These are phyloP conservation scores for Aspergillus spinulosporus DNA, from an alignment of 2,329 filamentous ascomycete species.

Conservation along the genomic window DNA sequence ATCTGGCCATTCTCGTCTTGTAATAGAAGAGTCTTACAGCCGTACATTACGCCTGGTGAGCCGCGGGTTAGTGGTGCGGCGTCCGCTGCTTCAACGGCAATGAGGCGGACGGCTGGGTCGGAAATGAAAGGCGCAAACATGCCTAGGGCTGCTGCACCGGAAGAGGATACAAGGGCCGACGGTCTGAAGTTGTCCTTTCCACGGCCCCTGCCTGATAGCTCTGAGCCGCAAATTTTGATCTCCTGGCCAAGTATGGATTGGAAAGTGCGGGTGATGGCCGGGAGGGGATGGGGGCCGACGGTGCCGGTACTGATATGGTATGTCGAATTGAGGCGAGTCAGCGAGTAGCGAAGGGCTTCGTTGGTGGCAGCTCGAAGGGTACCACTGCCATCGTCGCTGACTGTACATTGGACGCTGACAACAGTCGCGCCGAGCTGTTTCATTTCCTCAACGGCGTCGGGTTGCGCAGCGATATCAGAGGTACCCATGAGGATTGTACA, in stretches of 20 bases:
- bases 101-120: constrained; percentile 75
- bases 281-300: constrained; percentile 94
- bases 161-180: constrained; percentile 84
- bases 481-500: constrained; percentile 98
- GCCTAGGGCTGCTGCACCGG: constrained; percentile 87
- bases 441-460: constrained; percentile 95
- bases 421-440: constrained; percentile 88
- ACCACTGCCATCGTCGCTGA: constrained; percentile 67
- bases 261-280: constrained; percentile 95
- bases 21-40: constrained; percentile 88
- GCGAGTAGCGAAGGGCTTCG: constrained; percentile 87
- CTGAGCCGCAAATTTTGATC: constrained; percentile 82
- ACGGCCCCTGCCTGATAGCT: constrained; percentile 59
- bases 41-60: constrained; percentile 88
- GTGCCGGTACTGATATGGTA: constrained; percentile 97
- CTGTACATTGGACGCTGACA: constrained; percentile 64
- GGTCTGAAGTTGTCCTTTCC: neutral
- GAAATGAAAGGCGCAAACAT: constrained; percentile 96
- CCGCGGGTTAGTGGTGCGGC: constrained; percentile 82
- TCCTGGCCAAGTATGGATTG: constrained; percentile 92
- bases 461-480: constrained; percentile 89
- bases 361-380: constrained; percentile 84
- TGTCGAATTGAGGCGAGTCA: constrained; percentile 81
- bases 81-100: constrained; percentile 91
- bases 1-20: constrained; percentile 91